phyloP scores from a whole-genome alignment of 2,329 filamentous ascomycete genomes.

The Amesomyces nigricolor region DNA sequence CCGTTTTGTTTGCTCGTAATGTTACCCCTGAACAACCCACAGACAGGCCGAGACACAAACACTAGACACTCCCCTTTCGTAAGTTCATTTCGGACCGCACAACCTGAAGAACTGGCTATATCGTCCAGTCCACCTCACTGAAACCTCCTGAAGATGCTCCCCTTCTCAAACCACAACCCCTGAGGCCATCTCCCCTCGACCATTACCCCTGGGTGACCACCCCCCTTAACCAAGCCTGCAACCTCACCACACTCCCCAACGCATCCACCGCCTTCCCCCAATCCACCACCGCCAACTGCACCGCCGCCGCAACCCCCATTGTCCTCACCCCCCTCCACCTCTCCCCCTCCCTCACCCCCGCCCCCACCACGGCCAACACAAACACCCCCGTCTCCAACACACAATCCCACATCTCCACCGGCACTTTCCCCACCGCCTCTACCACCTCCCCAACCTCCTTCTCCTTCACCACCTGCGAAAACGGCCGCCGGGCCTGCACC shows the following conservation, averaged over 20 bases:
- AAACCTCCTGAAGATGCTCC: too few species aligned
- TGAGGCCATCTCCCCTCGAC: neutral
- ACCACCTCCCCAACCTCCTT: neutral
- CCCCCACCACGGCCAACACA: constrained; percentile 1
- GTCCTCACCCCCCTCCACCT: neutral
- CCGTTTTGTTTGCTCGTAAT: too few species aligned
- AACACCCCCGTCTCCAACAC: constrained; percentile 3
- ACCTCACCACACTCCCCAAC: constrained; percentile 1
- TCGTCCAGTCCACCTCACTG: too few species aligned
- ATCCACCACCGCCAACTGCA: constrained; percentile 11
- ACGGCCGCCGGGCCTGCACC: constrained; percentile 3
- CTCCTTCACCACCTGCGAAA: neutral
- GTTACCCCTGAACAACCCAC: too few species aligned
- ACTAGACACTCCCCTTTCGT: too few species aligned
- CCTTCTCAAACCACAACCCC: too few species aligned
- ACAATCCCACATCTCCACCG: constrained; percentile 11
- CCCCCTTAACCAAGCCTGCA: constrained; percentile 5
- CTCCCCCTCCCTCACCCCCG: neutral
- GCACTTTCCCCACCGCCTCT: constrained; percentile 8
- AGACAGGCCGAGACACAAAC: too few species aligned
- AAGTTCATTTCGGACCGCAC: too few species aligned
- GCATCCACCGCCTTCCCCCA: constrained; percentile 1
- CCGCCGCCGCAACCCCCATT: constrained; percentile 10
- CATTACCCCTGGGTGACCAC: neutral
- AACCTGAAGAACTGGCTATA: too few species aligned